phyloP scores from a whole-genome alignment of 257 asterid genomes.

The Primulina tabacum region DNA sequence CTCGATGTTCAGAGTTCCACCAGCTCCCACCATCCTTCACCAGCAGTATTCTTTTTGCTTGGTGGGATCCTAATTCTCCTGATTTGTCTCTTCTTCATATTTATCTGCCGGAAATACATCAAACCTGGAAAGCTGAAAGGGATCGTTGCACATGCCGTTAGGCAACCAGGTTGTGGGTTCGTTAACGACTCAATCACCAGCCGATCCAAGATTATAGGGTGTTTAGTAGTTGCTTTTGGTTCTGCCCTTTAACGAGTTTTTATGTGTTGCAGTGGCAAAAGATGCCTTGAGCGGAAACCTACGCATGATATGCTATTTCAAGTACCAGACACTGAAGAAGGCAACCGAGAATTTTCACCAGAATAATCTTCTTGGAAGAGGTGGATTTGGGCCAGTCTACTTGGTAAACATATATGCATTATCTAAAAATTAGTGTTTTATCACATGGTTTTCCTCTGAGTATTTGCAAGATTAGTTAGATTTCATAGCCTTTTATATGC shows the following conservation, averaged over 20 bases:
- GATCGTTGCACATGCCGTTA: conserved; percentile 29
- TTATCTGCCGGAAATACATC: conserved; percentile 37
- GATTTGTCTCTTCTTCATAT: conserved; percentile 39
- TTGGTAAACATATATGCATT: conserved; percentile 35
- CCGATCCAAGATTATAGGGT: background rate
- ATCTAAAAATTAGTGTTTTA: background rate
- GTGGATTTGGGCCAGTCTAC: conserved; percentile 88
- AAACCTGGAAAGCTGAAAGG: conserved; percentile 29
- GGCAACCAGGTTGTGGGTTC: conserved; percentile 37
- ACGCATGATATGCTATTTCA: conserved; percentile 51
- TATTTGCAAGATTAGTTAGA: too few relatives aligned
- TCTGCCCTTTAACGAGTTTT: conserved; percentile 5
- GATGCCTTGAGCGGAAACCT: conserved; percentile 52
- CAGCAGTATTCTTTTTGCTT: conserved; percentile 44
- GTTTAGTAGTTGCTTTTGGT: background rate
- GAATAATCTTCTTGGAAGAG: conserved; percentile 64
- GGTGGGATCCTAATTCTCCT: conserved; percentile 52
- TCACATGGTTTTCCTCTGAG: background rate
- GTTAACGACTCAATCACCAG: background rate
- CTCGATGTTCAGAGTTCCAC: conserved; percentile 35
- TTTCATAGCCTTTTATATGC: background rate
- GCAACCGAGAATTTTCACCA: conserved; percentile 75
- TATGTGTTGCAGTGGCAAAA: conserved; percentile 38
- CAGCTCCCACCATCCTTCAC: conserved; percentile 30
- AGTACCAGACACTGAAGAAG: conserved; percentile 58